Evolutionary conservation across 2,329 filamentous ascomycete species (phyloP).

Genomic region (Pyricularia grisea): DNA sequence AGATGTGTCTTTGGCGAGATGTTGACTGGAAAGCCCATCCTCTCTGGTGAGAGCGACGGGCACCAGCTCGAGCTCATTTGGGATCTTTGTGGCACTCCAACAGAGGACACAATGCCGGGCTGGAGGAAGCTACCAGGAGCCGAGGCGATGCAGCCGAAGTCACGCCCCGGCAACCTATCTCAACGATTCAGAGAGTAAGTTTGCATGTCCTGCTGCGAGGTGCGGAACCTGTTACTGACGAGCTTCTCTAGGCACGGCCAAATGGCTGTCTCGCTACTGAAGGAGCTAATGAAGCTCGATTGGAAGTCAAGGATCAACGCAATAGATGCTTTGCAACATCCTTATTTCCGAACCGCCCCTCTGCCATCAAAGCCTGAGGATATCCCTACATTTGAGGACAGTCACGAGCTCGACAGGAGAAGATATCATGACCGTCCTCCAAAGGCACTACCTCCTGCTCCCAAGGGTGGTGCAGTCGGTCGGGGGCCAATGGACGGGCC

Average conservation of each 20-base stretch:
- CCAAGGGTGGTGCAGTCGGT: slow-evolving; percentile 83
- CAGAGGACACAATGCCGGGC: slow-evolving; percentile 83
- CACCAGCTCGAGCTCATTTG: slow-evolving; percentile 93
- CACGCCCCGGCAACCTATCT: slow-evolving; percentile 54
- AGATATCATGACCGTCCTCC: slow-evolving; percentile 83
- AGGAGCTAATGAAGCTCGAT: slow-evolving; percentile 77
- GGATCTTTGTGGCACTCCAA: slow-evolving; percentile 82
- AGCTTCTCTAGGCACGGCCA: slow-evolving; percentile 45
- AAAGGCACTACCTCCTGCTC: slow-evolving; percentile 69
- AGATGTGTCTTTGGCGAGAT: slow-evolving; percentile 99
- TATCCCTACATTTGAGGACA: slow-evolving; percentile 86
- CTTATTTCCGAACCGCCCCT: slow-evolving; percentile 77
- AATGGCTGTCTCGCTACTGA: slow-evolving; percentile 68
- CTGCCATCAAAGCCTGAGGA: slow-evolving; percentile 75
- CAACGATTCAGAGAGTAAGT: slow-evolving; percentile 63
- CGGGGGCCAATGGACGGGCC: slow-evolving; percentile 46
- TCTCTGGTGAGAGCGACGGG: slow-evolving; percentile 78
- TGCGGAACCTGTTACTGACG: slow-evolving; percentile 9
- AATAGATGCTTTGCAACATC: slow-evolving; percentile 83
- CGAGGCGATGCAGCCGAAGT: slow-evolving; percentile 59
- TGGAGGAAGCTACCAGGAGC: slow-evolving; percentile 78
- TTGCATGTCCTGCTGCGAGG: background rate
- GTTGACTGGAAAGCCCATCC: slow-evolving; percentile 86
- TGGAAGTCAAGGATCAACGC: slow-evolving; percentile 87
- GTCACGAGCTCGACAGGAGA: slow-evolving; percentile 89